phyloP scores from a whole-genome alignment of 495 filamentous ascomycete genomes.

The Aspergillus haitiensis region DNA sequence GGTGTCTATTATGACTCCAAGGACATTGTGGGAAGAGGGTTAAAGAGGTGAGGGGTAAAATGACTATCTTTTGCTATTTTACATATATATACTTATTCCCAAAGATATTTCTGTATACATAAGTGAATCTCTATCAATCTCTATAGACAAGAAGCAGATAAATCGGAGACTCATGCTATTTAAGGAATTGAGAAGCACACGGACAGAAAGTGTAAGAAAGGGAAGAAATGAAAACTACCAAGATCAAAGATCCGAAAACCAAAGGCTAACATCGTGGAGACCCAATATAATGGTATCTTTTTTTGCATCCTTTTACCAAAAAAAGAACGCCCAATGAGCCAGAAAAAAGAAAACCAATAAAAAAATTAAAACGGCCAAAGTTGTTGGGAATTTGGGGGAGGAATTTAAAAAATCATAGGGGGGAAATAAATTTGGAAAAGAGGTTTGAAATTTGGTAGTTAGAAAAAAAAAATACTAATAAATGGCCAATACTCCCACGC shows the following conservation, averaged over 20 bases:
- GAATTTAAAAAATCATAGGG: neutral
- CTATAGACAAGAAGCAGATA: neutral
- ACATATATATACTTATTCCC: too few relatives aligned
- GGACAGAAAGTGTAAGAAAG: too few relatives aligned
- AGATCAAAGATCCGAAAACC: constrained; percentile 4
- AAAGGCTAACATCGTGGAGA: neutral
- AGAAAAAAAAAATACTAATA: constrained; percentile 4
- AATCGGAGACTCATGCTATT: neutral
- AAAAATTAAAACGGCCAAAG: neutral
- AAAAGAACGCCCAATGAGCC: constrained; percentile 1
- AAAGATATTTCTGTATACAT: too few relatives aligned
- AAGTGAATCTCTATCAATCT: neutral
- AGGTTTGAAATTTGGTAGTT: neutral
- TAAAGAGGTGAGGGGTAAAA: too few relatives aligned
- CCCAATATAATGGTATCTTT: neutral
- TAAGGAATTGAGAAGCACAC: neutral
- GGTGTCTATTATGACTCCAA: too few relatives aligned
- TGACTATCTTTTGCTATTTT: too few relatives aligned
- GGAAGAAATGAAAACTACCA: neutral
- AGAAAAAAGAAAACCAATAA: constrained; percentile 4
- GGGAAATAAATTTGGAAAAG: constrained; percentile 12
- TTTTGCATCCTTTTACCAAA: neutral
- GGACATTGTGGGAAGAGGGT: too few relatives aligned
- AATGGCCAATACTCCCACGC: constrained; percentile 20
- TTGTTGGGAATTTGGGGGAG: neutral